Percentiles rank a stretch among this genome's conserved stretches.
Evolutionary conservation across 2,329 filamentous ascomycete species (phyloP).

Genomic region (Chaetomiaceae sp.): DNA sequence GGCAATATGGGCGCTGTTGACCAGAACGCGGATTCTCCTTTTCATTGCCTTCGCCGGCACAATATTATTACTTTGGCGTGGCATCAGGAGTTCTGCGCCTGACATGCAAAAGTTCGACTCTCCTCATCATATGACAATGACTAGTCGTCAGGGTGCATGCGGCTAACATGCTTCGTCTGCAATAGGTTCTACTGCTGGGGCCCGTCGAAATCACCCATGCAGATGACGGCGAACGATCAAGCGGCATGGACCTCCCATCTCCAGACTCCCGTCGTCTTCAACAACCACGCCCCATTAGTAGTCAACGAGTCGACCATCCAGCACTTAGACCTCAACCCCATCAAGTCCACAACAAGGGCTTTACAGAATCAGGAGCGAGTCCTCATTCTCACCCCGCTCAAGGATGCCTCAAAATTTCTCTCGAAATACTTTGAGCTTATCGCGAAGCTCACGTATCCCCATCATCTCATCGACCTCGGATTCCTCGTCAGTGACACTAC

Average conservation of each 20-base stretch:
- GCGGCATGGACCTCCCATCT: constrained; percentile 83
- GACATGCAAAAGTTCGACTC: constrained; percentile 81
- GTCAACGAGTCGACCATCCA: constrained; percentile 77
- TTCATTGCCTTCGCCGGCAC: constrained; percentile 66
- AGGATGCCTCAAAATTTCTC: constrained; percentile 79
- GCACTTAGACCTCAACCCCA: constrained; percentile 76
- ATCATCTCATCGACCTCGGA: constrained; percentile 88
- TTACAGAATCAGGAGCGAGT: constrained; percentile 77
- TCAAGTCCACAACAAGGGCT: constrained; percentile 77
- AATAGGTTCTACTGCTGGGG: constrained; percentile 95
- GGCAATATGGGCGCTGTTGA: constrained; percentile 65
- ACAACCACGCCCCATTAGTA: constrained; percentile 83
- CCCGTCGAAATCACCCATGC: constrained; percentile 89
- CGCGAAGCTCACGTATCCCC: constrained; percentile 84
- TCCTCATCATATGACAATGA: not conserved
- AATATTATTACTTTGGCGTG: constrained; percentile 81
- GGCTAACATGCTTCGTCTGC: constrained; percentile 18
- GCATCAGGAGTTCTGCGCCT: constrained; percentile 71
- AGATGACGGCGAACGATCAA: constrained; percentile 89
- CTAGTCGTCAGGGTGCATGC: constrained; percentile 10
- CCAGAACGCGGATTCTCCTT: constrained; percentile 72
- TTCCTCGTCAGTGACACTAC: constrained; percentile 90
- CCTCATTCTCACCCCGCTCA: constrained; percentile 86
- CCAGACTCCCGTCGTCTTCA: constrained; percentile 91
- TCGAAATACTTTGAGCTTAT: constrained; percentile 92